Base-by-base conservation (phyloP, 805 yeast genomes). In the Cyberlindnera galapagoensis region DNA sequence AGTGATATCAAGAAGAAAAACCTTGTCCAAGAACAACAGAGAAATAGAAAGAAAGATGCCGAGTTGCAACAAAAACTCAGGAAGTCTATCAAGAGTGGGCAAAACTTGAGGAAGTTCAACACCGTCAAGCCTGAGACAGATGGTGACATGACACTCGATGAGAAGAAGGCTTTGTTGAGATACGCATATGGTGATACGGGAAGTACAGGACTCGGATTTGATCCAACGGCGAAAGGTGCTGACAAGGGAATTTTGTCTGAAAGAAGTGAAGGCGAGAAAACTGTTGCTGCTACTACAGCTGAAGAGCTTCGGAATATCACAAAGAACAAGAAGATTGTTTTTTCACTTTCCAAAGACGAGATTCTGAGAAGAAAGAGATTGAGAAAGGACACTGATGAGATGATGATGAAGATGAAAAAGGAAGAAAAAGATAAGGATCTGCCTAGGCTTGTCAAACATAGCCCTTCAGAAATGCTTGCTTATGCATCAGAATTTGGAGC, bases 161-260 rank as follows among this genome's bases (percentile, higher is more conserved):
- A 52, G 14, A 42, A 55, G 26, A 49, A 48, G 27, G 46, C 43
- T 4, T 41, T 60, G 10, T 43, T 62, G 6, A 54, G 54, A 36
- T 54, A 57, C 12, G 68, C 71, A 4, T 60, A 67, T 40, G 58
- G 60, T n/a, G 50, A 59, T 27, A 54, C 59, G 3, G 54, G 65
- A 21, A 47, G 72, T 12, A 53, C 56, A 13, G 52, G 55, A 11
- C 50, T 73, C 25, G 80, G 80, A 3, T 73, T 67, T 43, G 77
- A 73, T 49, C 79, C 79, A 3, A 66, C 73, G 11, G 34, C 47
- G 7, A 42, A 37, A 18, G 28, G 55, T 24, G 30, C 34, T 18
- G 38, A 42, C 9, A 39, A 33, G 23, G 42, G 44, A 10, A n/a
- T 43, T 9, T 19, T 38, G 10, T 36, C 50, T 9, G 5, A 12